A percentile compares a stretch with the other conserved stretches of the same genome.
phyloP scores from a whole-genome alignment of 352 stramenopile genomes.

The Phytophthora agathidicida region DNA sequence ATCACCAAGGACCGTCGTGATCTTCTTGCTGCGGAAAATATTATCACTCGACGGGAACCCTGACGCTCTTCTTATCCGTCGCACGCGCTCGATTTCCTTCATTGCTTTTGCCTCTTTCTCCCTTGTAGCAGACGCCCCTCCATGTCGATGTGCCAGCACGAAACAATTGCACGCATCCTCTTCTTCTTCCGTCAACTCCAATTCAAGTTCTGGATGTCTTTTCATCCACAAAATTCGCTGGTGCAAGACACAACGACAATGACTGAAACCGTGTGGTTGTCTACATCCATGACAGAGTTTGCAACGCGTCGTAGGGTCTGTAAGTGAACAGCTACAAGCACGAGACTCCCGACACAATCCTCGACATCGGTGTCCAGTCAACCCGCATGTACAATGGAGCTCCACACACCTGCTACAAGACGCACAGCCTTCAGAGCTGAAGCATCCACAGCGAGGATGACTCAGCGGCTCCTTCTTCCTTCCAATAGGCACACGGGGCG shows the following conservation, averaged over 20 bases:
- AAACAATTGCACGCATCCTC: conserved; percentile 50
- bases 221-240: conserved; percentile 34
- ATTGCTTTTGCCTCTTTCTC: conserved; percentile 22
- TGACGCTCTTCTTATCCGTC: conserved; percentile 37
- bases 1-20: conserved; percentile 28
- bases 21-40: conserved; percentile 46
- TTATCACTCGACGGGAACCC: conserved; percentile 52
- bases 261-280: conserved; percentile 35
- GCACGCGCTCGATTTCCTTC: conserved; percentile 36
- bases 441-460: conserved; percentile 54
- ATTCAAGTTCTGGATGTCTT: conserved; percentile 22
- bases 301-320: conserved; percentile 41
- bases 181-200: conserved; percentile 19
- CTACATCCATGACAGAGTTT: conserved; percentile 63
- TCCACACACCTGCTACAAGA: conserved; percentile 66
- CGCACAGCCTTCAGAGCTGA: conserved; percentile 49
- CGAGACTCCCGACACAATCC: conserved; percentile 65
- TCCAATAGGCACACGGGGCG: conserved; percentile 14
- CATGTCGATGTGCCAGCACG: conserved; percentile 25
- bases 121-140: conserved; percentile 24
- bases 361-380: conserved; percentile 19
- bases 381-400: conserved; percentile 60
- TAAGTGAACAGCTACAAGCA: conserved; percentile 59
- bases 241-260: conserved; percentile 74
- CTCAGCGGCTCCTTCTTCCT: conserved; percentile 20